phyloP scores from a whole-genome alignment of 2,329 filamentous ascomycete species.

The Berkeleyomyces basicola region DNA sequence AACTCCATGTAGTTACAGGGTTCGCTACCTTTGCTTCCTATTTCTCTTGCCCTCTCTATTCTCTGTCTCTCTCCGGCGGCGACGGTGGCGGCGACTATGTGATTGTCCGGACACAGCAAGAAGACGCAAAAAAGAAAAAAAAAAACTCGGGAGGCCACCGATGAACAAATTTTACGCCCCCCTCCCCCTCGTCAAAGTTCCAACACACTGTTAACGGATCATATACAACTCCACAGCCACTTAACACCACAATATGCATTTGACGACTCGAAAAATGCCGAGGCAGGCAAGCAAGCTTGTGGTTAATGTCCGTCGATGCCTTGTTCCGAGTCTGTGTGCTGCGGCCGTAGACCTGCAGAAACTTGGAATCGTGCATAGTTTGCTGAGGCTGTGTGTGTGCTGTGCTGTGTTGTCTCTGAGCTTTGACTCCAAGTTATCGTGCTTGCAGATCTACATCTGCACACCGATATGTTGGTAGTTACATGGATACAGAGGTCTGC shows the following conservation, averaged over 20 bases:
- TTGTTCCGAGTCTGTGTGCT: neutral
- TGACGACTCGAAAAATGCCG: neutral
- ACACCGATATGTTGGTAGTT: too few species aligned
- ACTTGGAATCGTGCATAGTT: neutral
- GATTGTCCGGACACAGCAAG: neutral
- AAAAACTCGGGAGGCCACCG: neutral
- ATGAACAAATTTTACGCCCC: too few species aligned
- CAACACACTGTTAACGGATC: neutral
- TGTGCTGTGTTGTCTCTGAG: too few species aligned
- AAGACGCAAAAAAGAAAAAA: neutral
- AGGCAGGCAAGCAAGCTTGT: neutral
- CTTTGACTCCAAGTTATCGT: too few species aligned
- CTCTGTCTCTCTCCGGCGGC: neutral
- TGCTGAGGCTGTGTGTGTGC: too few species aligned
- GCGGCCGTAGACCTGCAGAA: neutral
- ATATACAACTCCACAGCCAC: neutral
- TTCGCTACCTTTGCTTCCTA: neutral
- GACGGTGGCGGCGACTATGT: too few species aligned
- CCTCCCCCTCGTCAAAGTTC: neutral
- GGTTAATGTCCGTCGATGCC: neutral
- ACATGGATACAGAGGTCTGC: too few species aligned
- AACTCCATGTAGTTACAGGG: neutral
- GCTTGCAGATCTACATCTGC: too few species aligned
- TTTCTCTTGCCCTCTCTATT: neutral
- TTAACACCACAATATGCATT: neutral